These are phyloP conservation scores for Phyllosticta ampelicida DNA, from an alignment of 2,329 filamentous ascomycete genomes.

Conservation along the genomic window DNA sequence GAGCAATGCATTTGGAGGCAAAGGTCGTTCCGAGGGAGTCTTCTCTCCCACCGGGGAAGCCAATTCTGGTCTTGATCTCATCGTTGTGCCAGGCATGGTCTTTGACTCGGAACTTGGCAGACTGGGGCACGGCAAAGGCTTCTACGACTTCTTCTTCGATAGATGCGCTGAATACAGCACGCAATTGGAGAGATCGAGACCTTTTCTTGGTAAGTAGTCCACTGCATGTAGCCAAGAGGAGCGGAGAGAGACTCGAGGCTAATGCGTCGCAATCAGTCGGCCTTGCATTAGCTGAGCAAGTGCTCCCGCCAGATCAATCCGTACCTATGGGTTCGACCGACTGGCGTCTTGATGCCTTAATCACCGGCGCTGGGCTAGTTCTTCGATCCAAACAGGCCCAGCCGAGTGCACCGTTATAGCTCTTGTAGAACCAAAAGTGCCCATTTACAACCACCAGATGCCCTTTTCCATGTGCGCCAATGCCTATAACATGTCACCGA, in stretches of 20 bases:
- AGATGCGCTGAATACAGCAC: slow-evolving; percentile 49
- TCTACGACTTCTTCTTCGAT: slow-evolving; percentile 88
- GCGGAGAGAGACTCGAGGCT: not conserved
- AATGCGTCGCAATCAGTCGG: slow-evolving; percentile 44
- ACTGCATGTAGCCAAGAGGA: not conserved
- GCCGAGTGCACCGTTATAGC: not conserved
- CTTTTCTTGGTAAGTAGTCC: slow-evolving; percentile 43
- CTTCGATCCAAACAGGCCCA: slow-evolving; percentile 16
- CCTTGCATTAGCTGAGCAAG: slow-evolving; percentile 75
- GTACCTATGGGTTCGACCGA: slow-evolving; percentile 70
- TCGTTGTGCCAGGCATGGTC: slow-evolving; percentile 85
- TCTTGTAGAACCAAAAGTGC: slow-evolving; percentile 1
- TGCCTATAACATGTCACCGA: slow-evolving; percentile 3
- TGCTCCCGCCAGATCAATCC: slow-evolving; percentile 53
- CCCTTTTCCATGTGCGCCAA: slow-evolving; percentile 2
- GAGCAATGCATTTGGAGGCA: slow-evolving; percentile 61
- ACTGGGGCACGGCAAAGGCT: slow-evolving; percentile 89
- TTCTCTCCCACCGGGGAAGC: slow-evolving; percentile 14
- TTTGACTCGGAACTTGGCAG: slow-evolving; percentile 69
- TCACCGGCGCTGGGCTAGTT: slow-evolving; percentile 56
- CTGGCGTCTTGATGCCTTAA: slow-evolving; percentile 66
- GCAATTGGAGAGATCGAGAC: slow-evolving; percentile 33
- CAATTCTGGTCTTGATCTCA: slow-evolving; percentile 57
- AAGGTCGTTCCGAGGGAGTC: slow-evolving; percentile 35
- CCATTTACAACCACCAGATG: not conserved